Evolutionary conservation across 1,284 basidiomycete genomes (phyloP), one percentile per base, ranked within the genome.

Genomic region (Irpex sp.): DNA sequence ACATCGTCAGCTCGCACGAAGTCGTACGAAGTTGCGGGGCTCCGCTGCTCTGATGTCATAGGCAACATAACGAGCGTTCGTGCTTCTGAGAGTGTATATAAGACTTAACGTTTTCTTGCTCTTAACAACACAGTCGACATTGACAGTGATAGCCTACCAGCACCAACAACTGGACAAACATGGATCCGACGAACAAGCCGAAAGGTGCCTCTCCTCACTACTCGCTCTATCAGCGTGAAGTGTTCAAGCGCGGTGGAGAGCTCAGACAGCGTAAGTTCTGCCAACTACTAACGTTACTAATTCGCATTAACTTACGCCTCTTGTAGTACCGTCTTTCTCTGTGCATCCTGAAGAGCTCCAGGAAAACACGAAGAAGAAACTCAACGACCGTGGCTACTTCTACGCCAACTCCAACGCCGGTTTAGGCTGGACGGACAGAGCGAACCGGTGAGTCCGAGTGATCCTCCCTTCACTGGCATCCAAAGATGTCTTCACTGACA

Each of bases 371-470:
- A 87, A 87, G 79, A 83, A 86, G 70, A 88, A 88, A 69, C 78
- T 90, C 38, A 88, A 81, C 64, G 85, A 88, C 71, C 83, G 87
- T 58, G 86, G 84, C 3, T 90, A 87, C 78, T 86, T 86, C 70
- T 90, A 90, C 72, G 88, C 88, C 5, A 86, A 86, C 78, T 89
- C 88, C 4, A 89, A 90, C 74, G 89, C 89, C 3, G 88, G 89
- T 0, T 74, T 89, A 1, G 87, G 86, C 56, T 88, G 86, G 85
- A 90, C 89, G 0, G 85, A 89, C 78, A 80, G 82, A 67, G 87
- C 88, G 0, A 90, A 91, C 77, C 81, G 87, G 82, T 83, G n/a
- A n/a, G n/a, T n/a, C n/a, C n/a, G 74, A 69, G 80, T 75, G 1
- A 13, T 64, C 0, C 18, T 2, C 15, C 62, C 38, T 27, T 38